Evolutionary conservation across 805 yeast genomes (phyloP), one percentile per base, ranked within the genome.

Genomic region (Lachancea lanzarotensis): DNA sequence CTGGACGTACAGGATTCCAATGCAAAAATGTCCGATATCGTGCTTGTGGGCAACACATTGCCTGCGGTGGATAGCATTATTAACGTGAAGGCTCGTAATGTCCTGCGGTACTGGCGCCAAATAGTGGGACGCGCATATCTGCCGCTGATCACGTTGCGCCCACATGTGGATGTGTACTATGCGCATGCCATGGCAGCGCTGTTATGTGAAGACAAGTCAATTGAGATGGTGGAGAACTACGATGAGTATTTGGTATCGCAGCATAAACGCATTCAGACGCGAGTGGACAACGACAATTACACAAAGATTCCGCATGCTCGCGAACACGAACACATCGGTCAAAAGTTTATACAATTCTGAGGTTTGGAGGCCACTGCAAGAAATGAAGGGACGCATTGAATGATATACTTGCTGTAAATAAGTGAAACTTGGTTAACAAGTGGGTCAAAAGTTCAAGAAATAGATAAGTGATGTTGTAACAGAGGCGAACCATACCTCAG

Each of bases 21-120:
- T 4, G 48, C 48, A 35, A 55, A 52, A 12, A 46, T 48, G 35
- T 40, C 44, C 37, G 57, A 57, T 38, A 50, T 69, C 5, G 36
- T 60, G 3, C 50, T 65, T 18, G 40, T 51, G 1, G 54, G 65
- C 17, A 65, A 79, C 51, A 78, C 77, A 48, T 66, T 93, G 33
- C 97, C 97, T 0, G 75, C 67, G 15, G 62, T 85, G 13, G 82
- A 79, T 3, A 83, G 93, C 0, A 79, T 72, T 26, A 76, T 90
- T 36, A 84, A 88, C 10, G 55, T 55, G 31, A 88, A 86, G 59
- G 82, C 85, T 1, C 70, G 84, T 10, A 79, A 78, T 45, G 65
- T 90, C 45, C 68, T 89, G 26, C 57, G 61, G n/a, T 76, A 73
- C 57, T 78, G 69, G 69, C 39, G 52, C 30, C 62, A 61, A 32